phyloP scores from a whole-genome alignment of 345 rosid genomes.

The Hevea brasiliensis region DNA sequence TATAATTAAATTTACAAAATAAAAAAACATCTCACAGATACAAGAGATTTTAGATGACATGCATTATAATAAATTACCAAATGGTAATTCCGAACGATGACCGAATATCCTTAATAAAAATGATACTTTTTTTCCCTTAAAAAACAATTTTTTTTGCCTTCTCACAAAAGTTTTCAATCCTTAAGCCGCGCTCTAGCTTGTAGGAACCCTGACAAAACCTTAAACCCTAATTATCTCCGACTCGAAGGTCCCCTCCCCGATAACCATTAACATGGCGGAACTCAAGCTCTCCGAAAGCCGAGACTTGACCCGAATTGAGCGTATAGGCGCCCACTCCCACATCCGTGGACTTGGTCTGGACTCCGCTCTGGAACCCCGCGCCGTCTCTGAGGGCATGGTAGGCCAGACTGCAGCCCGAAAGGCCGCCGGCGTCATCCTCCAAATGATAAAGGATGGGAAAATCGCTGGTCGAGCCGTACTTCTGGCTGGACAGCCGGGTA shows the following conservation, averaged over 20 bases:
- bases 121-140: too few species aligned
- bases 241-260: background rate
- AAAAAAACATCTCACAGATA: too few species aligned
- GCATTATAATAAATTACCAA: too few species aligned
- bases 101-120: too few species aligned
- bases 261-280: conserved; percentile 55
- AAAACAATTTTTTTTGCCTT: too few species aligned
- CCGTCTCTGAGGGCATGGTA: conserved; percentile 87
- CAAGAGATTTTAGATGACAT: too few species aligned
- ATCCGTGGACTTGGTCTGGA: conserved; percentile 92
- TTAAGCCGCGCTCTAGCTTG: too few species aligned
- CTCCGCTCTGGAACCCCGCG: conserved; percentile 82
- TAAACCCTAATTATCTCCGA: background rate
- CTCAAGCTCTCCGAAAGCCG: conserved; percentile 70
- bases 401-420: conserved; percentile 81
- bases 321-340: conserved; percentile 96
- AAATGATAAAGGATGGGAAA: conserved; percentile 87
- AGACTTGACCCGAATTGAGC: conserved; percentile 89
- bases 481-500: conserved; percentile 94
- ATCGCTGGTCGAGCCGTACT: conserved; percentile 91
- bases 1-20: too few species aligned
- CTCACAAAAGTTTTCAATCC: too few species aligned
- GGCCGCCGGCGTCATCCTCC: conserved; percentile 91
- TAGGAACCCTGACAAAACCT: conserved; percentile 1
- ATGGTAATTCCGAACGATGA: too few species aligned